Evolutionary conservation across 129 eudicot genomes (phyloP).

Genomic region (Daucus carota): DNA sequence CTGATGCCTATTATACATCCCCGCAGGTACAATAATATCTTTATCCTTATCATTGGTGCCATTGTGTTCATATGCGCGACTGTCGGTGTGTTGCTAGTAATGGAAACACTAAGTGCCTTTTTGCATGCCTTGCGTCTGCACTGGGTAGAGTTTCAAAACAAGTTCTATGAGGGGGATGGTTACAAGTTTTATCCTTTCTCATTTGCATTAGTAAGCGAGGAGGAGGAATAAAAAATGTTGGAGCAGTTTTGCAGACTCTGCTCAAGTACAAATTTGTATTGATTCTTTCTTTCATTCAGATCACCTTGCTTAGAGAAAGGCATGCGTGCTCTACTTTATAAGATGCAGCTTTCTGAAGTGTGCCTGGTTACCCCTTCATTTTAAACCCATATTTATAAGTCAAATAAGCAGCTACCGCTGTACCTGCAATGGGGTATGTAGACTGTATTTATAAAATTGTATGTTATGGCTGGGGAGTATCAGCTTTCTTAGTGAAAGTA

Average conservation of each 20-base stretch:
- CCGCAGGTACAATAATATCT: constrained; percentile 8
- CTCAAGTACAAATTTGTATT: constrained; percentile 2
- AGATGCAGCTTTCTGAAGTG: constrained; percentile 1
- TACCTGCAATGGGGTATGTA: constrained; percentile 2
- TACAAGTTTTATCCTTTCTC: constrained; percentile 82
- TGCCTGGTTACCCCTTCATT: background rate
- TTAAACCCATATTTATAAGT: background rate
- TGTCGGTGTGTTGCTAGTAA: constrained; percentile 84
- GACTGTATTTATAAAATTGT: background rate
- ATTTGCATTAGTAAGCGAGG: constrained; percentile 45
- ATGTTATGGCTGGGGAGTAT: background rate
- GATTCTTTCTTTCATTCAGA: constrained; percentile 6
- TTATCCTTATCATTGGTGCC: constrained; percentile 42
- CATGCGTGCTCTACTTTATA: background rate
- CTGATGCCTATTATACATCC: background rate
- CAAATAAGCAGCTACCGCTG: background rate
- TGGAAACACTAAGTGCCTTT: constrained; percentile 97
- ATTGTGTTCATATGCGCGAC: constrained; percentile 77
- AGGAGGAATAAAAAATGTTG: constrained; percentile 47
- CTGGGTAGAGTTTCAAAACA: constrained; percentile 96
- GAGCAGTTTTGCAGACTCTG: background rate
- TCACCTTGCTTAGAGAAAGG: constrained; percentile 2
- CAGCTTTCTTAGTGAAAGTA: background rate
- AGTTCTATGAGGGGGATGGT: constrained; percentile 95
- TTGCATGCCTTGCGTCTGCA: constrained; percentile 92